Evolutionary conservation across 495 filamentous ascomycete species (phyloP).

Genomic region (Elasticomyces elasticus): DNA sequence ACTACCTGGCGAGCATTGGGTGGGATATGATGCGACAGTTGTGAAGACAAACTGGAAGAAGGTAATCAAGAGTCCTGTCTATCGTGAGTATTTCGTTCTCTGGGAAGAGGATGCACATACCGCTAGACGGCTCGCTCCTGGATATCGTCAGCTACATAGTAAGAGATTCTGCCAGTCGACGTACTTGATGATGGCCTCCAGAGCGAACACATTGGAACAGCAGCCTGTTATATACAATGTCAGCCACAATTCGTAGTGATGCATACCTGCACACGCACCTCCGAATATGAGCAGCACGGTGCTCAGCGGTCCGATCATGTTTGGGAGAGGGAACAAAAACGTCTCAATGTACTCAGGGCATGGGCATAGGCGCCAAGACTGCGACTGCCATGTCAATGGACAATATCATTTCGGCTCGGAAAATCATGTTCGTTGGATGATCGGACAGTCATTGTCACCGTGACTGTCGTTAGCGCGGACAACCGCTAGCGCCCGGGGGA

Average conservation of each 20-base stretch:
- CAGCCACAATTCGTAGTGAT: not conserved
- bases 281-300: slow-evolving; percentile 90
- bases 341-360: not conserved
- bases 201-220: slow-evolving; percentile 94
- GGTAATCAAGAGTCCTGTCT: slow-evolving; percentile 73
- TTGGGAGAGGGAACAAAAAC: too few species aligned
- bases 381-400: too few species aligned
- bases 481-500: too few species aligned
- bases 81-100: not conserved
- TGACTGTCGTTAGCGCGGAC: too few species aligned
- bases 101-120: slow-evolving; percentile 16
- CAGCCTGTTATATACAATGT: slow-evolving; percentile 66
- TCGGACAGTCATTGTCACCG: too few species aligned
- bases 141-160: slow-evolving; percentile 11
- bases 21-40: slow-evolving; percentile 53
- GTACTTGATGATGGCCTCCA: slow-evolving; percentile 94
- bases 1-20: slow-evolving; percentile 60
- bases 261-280: slow-evolving; percentile 24
- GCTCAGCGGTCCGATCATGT: slow-evolving; percentile 39
- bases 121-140: slow-evolving; percentile 34
- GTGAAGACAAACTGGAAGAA: slow-evolving; percentile 89
- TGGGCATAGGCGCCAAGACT: too few species aligned
- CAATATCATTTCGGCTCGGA: too few species aligned
- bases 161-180: slow-evolving; percentile 19
- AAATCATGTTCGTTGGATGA: too few species aligned